Percentiles rank a stretch among this genome's conserved stretches.
Evolutionary conservation across 345 rosid genomes (phyloP).

Genomic region (Rhodamnia argentea): DNA sequence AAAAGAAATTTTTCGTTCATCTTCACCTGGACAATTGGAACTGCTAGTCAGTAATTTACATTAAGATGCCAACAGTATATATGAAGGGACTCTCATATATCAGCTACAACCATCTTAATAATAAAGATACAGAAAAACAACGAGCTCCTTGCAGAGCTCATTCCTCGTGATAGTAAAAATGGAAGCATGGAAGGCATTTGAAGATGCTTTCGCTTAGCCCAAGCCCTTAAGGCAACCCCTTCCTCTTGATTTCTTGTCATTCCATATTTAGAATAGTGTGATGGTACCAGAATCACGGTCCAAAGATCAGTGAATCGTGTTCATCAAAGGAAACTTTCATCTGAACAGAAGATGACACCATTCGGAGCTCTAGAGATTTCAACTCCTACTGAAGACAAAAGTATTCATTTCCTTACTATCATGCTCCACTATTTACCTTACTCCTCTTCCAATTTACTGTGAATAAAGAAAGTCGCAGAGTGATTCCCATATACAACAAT

Average conservation of each 20-base stretch:
- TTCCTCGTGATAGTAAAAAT: neutral
- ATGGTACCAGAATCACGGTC: neutral
- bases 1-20: slow-evolving; percentile 49
- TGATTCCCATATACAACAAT: neutral
- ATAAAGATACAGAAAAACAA: neutral
- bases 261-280: neutral
- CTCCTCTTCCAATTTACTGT: neutral
- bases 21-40: slow-evolving; percentile 44
- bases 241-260: neutral
- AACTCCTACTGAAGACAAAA: neutral
- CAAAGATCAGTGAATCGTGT: neutral
- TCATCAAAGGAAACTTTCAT: neutral
- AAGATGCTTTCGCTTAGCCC: neutral
- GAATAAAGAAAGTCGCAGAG: neutral
- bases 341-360: neutral
- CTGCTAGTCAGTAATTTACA: neutral
- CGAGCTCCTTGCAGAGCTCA: neutral
- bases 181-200: neutral
- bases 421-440: neutral
- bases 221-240: neutral
- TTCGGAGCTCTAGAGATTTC: neutral
- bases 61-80: neutral
- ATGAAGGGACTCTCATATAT: neutral
- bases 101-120: neutral
- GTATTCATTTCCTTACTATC: neutral